Evolutionary conservation across 2,329 filamentous ascomycete species (phyloP).

Genomic region (Nemania abortiva): DNA sequence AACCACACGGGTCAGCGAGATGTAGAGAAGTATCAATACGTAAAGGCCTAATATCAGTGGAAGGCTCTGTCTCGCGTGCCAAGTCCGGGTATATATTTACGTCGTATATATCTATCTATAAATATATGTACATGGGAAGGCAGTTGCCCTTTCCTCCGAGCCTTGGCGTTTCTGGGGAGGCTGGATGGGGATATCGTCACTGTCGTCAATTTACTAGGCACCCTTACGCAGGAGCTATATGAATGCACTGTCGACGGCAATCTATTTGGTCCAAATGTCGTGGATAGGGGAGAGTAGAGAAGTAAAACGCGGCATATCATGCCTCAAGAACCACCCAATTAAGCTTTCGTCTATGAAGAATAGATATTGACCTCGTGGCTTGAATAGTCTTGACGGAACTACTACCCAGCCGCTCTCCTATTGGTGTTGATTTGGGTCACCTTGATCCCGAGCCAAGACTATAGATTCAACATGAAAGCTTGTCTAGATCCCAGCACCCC

Average conservation of each 20-base stretch:
- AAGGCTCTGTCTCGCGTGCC: not conserved
- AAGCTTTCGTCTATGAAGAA: not conserved
- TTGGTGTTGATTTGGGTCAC: not conserved
- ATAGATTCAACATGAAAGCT: not conserved
- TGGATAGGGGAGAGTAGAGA: not conserved
- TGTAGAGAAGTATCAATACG: not conserved
- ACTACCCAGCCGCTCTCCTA: not conserved
- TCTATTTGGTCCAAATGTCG: not conserved
- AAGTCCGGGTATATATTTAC: not conserved
- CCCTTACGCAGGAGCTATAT: not conserved
- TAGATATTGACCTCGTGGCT: not conserved
- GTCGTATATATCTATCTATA: constrained; percentile 6
- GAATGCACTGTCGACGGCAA: not conserved
- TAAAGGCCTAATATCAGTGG: not conserved
- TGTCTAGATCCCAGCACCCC: not conserved
- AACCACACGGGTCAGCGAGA: not conserved
- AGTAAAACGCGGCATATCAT: not conserved
- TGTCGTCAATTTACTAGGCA: not conserved
- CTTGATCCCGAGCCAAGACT: not conserved
- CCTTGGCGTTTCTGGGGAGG: not conserved
- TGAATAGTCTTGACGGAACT: not conserved
- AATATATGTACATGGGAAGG: not conserved
- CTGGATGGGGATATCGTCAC: not conserved
- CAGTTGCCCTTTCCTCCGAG: not conserved
- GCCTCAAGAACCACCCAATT: not conserved